A percentile compares a stretch with the other conserved stretches of the same genome.
These are phyloP conservation scores for Talaromyces sp. DNA, from an alignment of 2,329 filamentous ascomycete genomes.

Conservation along the genomic window DNA sequence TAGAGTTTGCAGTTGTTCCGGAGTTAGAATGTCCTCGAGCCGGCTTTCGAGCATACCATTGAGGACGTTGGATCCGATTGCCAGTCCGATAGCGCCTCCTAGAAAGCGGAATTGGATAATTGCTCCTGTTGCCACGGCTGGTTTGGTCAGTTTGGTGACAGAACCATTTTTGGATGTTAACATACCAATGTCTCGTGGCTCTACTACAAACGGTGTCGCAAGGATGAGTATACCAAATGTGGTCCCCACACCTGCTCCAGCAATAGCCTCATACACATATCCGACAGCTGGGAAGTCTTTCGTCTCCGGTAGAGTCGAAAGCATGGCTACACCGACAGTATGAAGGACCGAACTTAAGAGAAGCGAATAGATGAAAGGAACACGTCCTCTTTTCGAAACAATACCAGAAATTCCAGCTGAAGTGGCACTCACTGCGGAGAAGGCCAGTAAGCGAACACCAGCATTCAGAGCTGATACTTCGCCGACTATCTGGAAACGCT, in stretches of 20 bases:
- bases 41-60: conserved; percentile 20
- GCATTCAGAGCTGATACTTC: conserved; percentile 23
- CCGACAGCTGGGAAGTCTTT: conserved; percentile 21
- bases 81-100: conserved; percentile 25
- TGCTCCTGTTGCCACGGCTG: conserved; percentile 24
- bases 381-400: conserved; percentile 19
- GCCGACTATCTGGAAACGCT: conserved; percentile 25
- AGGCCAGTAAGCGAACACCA: conserved; percentile 24
- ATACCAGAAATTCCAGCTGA: conserved; percentile 22
- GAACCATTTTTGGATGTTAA: background rate
- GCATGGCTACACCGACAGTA: conserved; percentile 23
- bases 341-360: conserved; percentile 23
- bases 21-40: conserved; percentile 17
- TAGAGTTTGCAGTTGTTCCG: conserved; percentile 19
- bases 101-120: conserved; percentile 24
- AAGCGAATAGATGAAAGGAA: conserved; percentile 26
- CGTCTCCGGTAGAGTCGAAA: conserved; percentile 20
- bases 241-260: conserved; percentile 22
- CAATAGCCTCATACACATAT: conserved; percentile 21
- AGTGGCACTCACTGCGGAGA: conserved; percentile 22
- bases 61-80: conserved; percentile 24
- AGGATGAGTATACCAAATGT: conserved; percentile 23
- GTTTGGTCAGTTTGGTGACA: background rate
- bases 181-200: conserved; percentile 24
- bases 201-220: conserved; percentile 23